These are phyloP conservation scores for Ogataea parapolymorpha DNA, from an alignment of 805 yeast species.

Conservation along the genomic window DNA sequence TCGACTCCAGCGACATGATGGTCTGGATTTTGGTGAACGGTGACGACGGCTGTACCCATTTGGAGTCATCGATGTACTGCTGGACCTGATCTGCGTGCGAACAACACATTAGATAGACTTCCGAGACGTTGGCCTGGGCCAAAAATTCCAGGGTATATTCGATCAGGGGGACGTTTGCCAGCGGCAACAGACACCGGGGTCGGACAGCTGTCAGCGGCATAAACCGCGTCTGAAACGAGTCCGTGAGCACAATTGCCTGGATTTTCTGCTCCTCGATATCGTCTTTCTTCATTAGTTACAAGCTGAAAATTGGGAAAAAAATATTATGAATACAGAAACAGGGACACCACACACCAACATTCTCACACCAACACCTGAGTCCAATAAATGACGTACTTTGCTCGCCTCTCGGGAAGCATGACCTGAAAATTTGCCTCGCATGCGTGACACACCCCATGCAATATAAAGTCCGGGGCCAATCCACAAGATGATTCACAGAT, in stretches of 20 bases:
- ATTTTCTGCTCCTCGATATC: conserved; percentile 54
- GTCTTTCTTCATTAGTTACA: conserved; percentile 7
- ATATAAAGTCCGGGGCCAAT: conserved; percentile 5
- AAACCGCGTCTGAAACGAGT: conserved; percentile 87
- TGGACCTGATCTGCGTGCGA: conserved; percentile 88
- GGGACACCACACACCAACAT: conserved; percentile 1
- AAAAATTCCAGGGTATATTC: conserved; percentile 94
- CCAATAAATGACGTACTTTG: background rate
- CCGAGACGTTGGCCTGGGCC: conserved; percentile 85
- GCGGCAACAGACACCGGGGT: conserved; percentile 89
- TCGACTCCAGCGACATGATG: conserved; percentile 77
- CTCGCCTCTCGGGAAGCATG: conserved; percentile 4
- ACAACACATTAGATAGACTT: conserved; percentile 86
- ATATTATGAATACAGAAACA: background rate
- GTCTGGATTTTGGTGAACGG: conserved; percentile 79
- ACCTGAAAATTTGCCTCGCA: conserved; percentile 9
- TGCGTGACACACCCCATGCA: conserved; percentile 6
- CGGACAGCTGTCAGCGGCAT: conserved; percentile 83
- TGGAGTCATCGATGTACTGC: conserved; percentile 69
- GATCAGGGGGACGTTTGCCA: conserved; percentile 89
- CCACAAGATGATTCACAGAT: background rate
- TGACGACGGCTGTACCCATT: conserved; percentile 65
- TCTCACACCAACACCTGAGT: background rate
- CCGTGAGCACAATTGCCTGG: conserved; percentile 93
- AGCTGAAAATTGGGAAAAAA: conserved; percentile 5